Conservation (phyloP, 2,329 filamentous ascomycete species). For the Myriosclerotinia duriaeana region DNA sequence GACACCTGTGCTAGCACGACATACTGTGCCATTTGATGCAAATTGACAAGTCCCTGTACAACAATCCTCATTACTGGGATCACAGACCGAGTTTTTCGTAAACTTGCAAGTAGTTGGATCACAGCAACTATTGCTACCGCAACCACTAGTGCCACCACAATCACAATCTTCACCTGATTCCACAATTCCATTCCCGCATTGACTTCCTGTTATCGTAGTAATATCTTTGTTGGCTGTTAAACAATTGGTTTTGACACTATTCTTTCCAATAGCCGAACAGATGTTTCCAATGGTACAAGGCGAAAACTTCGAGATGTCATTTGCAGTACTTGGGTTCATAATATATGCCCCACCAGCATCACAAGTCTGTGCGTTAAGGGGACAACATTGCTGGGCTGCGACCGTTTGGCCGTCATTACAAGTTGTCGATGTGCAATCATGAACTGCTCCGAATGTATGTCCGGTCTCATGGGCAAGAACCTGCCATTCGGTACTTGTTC, state of each 20-base stretch:
- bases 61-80: conserved; percentile 79
- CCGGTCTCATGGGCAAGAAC: conserved; percentile 93
- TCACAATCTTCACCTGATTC: conserved; percentile 94
- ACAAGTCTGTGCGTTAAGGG: conserved; percentile 65
- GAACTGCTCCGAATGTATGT: conserved; percentile 93
- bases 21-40: conserved; percentile 67
- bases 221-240: conserved; percentile 84
- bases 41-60: conserved; percentile 69
- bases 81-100: conserved; percentile 69
- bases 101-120: conserved; percentile 85
- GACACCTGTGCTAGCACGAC: conserved; percentile 72
- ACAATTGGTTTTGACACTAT: conserved; percentile 73
- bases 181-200: conserved; percentile 97
- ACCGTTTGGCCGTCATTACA: conserved; percentile 64
- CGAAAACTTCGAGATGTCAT: conserved; percentile 76
- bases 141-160: conserved; percentile 75
- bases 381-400: conserved; percentile 72
- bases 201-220: conserved; percentile 74
- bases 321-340: conserved; percentile 89
- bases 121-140: conserved; percentile 77
- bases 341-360: conserved; percentile 78
- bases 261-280: conserved; percentile 77
- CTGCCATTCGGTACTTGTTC: conserved; percentile 85
- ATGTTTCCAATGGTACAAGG: conserved; percentile 90
- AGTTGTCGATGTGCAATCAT: conserved; percentile 75